Evolutionary conservation across 192 early-diverging fungal species (phyloP).

Genomic region (Backusella sp.): DNA sequence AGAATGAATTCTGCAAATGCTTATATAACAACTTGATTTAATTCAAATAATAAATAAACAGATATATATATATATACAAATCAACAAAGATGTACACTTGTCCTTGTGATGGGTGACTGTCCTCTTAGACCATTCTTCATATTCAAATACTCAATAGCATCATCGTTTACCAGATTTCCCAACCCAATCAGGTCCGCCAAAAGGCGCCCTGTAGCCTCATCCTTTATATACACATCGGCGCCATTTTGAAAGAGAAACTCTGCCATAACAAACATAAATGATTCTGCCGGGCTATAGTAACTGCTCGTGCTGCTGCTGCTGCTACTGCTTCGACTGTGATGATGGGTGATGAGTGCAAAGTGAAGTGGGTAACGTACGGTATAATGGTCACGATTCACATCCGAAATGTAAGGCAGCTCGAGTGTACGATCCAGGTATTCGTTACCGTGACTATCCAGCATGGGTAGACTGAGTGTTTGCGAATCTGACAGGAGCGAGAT

Average conservation of each 20-base stretch:
- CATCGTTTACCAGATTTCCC: constrained; percentile 13
- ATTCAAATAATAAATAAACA: background rate
- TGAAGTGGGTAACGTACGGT: background rate
- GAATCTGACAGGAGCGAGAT: background rate
- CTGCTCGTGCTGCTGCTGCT: background rate
- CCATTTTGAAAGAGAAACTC: constrained; percentile 67
- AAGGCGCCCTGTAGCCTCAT: constrained; percentile 13
- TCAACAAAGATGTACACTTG: background rate
- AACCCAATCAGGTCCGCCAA: constrained; percentile 13
- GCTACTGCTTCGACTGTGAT: background rate
- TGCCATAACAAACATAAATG: constrained; percentile 45
- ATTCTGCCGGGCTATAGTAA: constrained; percentile 21
- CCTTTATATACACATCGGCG: constrained; percentile 26
- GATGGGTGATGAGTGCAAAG: background rate
- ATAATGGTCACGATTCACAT: background rate
- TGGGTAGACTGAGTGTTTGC: background rate
- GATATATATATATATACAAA: background rate
- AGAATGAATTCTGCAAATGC: too few species aligned
- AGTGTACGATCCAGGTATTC: constrained; percentile 4
- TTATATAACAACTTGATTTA: too few species aligned
- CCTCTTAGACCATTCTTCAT: constrained; percentile 29
- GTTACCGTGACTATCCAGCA: constrained; percentile 6
- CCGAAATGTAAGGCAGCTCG: background rate
- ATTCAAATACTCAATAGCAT: constrained; percentile 31
- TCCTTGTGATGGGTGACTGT: constrained; percentile 16